phyloP scores from a whole-genome alignment of 352 stramenopile genomes.

The Globisporangium sylvaticum region DNA sequence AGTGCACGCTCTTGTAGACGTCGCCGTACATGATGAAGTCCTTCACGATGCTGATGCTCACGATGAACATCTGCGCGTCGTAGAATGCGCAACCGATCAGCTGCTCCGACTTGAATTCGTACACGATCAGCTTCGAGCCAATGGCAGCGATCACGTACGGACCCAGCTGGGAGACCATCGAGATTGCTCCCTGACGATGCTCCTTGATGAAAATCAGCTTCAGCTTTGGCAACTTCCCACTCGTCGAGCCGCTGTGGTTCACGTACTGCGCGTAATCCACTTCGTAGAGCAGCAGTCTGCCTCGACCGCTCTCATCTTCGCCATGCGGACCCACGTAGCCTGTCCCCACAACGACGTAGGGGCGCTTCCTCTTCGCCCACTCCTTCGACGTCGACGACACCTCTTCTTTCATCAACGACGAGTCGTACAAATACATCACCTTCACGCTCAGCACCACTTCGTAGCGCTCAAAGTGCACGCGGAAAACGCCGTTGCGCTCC shows the following conservation, averaged over 20 bases:
- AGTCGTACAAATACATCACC: constrained; percentile 86
- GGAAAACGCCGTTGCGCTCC: constrained; percentile 68
- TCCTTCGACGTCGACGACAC: constrained; percentile 59
- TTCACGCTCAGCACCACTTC: constrained; percentile 84
- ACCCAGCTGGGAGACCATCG: constrained; percentile 66
- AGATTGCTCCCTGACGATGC: constrained; percentile 80
- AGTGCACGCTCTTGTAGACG: constrained; percentile 88
- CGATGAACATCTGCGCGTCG: constrained; percentile 86
- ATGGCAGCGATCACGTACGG: constrained; percentile 82
- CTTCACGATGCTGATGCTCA: constrained; percentile 76
- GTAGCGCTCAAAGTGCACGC: constrained; percentile 80
- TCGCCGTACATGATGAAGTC: constrained; percentile 87
- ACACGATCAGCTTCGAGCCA: constrained; percentile 86
- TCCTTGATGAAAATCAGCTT: constrained; percentile 84
- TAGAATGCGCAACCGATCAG: constrained; percentile 85
- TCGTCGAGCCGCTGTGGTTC: constrained; percentile 68
- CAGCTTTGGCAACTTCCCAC: constrained; percentile 76
- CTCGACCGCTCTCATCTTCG: constrained; percentile 84
- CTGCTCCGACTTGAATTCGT: constrained; percentile 88
- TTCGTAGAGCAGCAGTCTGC: constrained; percentile 82
- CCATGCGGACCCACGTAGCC: constrained; percentile 80
- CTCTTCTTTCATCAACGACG: constrained; percentile 71
- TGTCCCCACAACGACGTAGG: constrained; percentile 79
- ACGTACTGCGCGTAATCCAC: constrained; percentile 88
- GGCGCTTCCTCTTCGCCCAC: constrained; percentile 77